These are phyloP conservation scores for Rubia yunnanensis DNA, from an alignment of 257 asterid genomes.

Conservation along the genomic window DNA sequence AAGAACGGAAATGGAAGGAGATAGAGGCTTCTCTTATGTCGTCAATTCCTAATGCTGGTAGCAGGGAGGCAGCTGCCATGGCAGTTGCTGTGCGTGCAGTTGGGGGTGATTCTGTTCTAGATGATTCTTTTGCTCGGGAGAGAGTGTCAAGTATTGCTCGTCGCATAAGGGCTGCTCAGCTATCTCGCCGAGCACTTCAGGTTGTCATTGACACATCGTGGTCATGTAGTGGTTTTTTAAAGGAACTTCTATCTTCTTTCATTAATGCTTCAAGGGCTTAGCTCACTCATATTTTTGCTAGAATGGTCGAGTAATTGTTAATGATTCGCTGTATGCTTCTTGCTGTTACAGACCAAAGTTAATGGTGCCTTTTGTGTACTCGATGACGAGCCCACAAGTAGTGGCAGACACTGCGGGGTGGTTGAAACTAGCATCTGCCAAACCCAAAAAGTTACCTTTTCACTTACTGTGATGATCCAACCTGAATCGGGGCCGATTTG, in stretches of 20 bases:
- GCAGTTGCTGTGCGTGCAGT: constrained; percentile 99
- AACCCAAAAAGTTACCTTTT: constrained; percentile 73
- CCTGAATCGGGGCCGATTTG: constrained; percentile 98
- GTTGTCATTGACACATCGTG: constrained; percentile 32
- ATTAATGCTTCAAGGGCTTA: neutral
- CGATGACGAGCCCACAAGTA: constrained; percentile 97
- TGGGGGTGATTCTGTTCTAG: constrained; percentile 97
- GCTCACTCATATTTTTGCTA: neutral
- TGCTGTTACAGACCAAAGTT: constrained; percentile 67
- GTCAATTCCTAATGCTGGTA: constrained; percentile 95
- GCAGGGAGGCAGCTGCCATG: constrained; percentile 98
- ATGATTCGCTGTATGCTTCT: constrained; percentile 1
- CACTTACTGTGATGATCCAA: constrained; percentile 85
- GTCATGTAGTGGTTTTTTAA: neutral
- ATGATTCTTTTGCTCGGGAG: constrained; percentile 95
- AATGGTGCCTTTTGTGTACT: constrained; percentile 91
- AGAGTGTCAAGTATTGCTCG: constrained; percentile 93
- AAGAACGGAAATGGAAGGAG: constrained; percentile 99
- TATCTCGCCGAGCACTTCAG: constrained; percentile 92
- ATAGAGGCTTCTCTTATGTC: constrained; percentile 93
- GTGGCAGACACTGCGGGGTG: constrained; percentile 89
- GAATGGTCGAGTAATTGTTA: neutral
- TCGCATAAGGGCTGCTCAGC: constrained; percentile 84
- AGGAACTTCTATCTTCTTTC: neutral
- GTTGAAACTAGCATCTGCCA: constrained; percentile 74